Conservation (phyloP, 1,284 basidiomycete species). For the Naganishia liquefaciens region DNA sequence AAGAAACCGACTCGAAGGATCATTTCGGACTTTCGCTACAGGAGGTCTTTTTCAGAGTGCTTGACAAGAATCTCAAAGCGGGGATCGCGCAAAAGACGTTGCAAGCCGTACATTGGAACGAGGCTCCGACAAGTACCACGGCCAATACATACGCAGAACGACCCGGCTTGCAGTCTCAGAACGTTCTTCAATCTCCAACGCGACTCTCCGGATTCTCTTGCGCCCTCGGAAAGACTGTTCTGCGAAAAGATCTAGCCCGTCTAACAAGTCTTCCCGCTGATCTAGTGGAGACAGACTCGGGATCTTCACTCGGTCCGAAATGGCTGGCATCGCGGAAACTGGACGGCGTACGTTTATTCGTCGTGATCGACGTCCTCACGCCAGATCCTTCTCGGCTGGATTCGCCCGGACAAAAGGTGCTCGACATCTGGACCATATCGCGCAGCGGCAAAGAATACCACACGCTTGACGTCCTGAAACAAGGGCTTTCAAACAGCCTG, state of each 20-base stretch:
- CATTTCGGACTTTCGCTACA: conserved; percentile 23
- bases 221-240: conserved; percentile 43
- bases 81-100: conserved; percentile 44
- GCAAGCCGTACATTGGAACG: conserved; percentile 38
- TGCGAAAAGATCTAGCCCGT: conserved; percentile 16
- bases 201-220: conserved; percentile 37
- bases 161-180: background rate
- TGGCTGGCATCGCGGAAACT: conserved; percentile 52
- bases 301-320: background rate
- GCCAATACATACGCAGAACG: background rate
- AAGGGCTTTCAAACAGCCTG: conserved; percentile 33
- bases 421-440: conserved; percentile 39
- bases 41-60: conserved; percentile 41
- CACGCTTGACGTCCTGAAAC: conserved; percentile 39
- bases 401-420: conserved; percentile 9
- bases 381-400: background rate
- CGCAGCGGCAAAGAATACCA: conserved; percentile 44
- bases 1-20: background rate
- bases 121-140: background rate
- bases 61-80: conserved; percentile 46
- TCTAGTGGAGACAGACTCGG: background rate
- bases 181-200: conserved; percentile 14
- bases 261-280: conserved; percentile 31
- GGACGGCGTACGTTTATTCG: conserved; percentile 48
- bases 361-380: conserved; percentile 44